Percentiles rank a stretch among this genome's conserved stretches.
phyloP scores from a whole-genome alignment of 768 basidiomycete species.

The Boletus huronensis region DNA sequence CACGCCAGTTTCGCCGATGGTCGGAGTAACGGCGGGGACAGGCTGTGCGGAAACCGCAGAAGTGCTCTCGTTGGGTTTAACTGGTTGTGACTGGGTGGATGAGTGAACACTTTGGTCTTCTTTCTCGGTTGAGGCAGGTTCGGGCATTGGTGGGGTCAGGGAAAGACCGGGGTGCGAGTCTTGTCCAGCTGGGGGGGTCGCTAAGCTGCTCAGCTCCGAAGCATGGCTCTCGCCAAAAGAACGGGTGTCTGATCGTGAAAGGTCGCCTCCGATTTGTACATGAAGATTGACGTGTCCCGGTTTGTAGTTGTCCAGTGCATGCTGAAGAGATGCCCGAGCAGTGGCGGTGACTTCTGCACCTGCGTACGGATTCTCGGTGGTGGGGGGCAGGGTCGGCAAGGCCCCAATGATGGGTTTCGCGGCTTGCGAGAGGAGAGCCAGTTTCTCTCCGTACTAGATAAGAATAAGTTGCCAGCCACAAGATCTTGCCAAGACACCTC shows the following conservation, averaged over 20 bases:
- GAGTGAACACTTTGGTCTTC: slow-evolving; percentile 9
- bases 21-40: slow-evolving; percentile 32
- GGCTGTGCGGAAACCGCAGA: slow-evolving; percentile 21
- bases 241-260: slow-evolving; percentile 67
- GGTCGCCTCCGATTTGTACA: slow-evolving; percentile 44
- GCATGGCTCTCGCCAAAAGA: slow-evolving; percentile 87
- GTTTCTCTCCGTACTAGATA: slow-evolving; percentile 74
- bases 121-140: slow-evolving; percentile 8
- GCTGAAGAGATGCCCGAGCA: slow-evolving; percentile 70
- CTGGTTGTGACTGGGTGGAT: not conserved
- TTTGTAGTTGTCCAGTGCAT: slow-evolving; percentile 74
- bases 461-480: not conserved
- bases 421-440: slow-evolving; percentile 70
- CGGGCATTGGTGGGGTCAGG: slow-evolving; percentile 40
- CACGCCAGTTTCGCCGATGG: slow-evolving; percentile 51
- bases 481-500: slow-evolving; percentile 4
- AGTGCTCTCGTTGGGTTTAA: slow-evolving; percentile 23
- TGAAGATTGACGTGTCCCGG: slow-evolving; percentile 60
- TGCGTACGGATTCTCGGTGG: slow-evolving; percentile 49
- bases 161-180: slow-evolving; percentile 36
- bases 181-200: slow-evolving; percentile 27
- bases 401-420: slow-evolving; percentile 57
- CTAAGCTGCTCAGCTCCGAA: slow-evolving; percentile 61
- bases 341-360: slow-evolving; percentile 63
- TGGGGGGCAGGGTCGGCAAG: slow-evolving; percentile 68